Evolutionary conservation across 257 asterid species (phyloP), one percentile per base, ranked within the genome.

Genomic region (Solanum pinnatisectum): DNA sequence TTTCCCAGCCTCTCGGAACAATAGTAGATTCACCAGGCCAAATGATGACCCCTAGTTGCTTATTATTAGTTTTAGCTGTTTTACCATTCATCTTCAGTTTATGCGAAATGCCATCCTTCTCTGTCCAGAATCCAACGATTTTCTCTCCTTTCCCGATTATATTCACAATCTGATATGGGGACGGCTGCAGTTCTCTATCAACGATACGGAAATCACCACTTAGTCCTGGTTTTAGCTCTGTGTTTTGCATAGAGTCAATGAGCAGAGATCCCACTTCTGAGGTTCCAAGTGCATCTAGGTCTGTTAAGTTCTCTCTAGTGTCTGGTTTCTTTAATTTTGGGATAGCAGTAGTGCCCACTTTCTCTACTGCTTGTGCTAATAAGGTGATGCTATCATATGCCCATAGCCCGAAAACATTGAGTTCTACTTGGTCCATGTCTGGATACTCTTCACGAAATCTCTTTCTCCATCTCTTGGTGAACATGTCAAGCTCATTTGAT

Each of bases 391-490:
- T 87, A 71, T 94, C 94, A 49, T 94, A 94, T 4, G 93, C 95
- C 96, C 93, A 92, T 74, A 92, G 37, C 65, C 95, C 96, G 6
- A 89, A 92, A 52, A 89, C 91, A 87, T 90, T 91, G 18, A 87
- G 87, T 12, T 91, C 87, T n/a, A 89, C 37, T 70, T 44, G 86
- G 79, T 89, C 91, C 84, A 74, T 30, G 22, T 92, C 89, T 1
- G 93, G 94, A 86, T 94, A 89, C 85, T 92, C 92, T 83, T 77
- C 76, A 32, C 72, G 91, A 85, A 92, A 92, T 87, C 91, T 89
- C 86, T 77, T 89, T 35, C 89, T 88, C 92, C 93, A 94, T 87
- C 92, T 91, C 76, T 33, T 74, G 2, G 83, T 87, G 82, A 91
- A 93, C 36, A 63, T 85, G 0, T 52, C 15, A 2, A 90, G 83